Base-by-base conservation (phyloP, 495 filamentous ascomycete genomes). In the Hyaloscypha bicolor region DNA sequence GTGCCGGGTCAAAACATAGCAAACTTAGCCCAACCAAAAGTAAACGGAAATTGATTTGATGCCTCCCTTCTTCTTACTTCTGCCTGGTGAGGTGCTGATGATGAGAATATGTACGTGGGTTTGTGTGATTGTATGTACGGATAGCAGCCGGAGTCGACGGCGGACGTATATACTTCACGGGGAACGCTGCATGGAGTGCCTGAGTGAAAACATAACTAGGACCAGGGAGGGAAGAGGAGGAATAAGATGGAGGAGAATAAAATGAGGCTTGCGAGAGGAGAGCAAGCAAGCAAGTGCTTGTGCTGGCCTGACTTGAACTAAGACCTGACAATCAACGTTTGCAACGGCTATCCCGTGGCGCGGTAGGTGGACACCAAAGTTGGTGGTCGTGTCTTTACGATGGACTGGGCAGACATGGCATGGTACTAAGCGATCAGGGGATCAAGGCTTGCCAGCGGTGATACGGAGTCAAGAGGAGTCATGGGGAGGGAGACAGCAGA, bases 261-360 rank as follows among this genome's bases (percentile, higher is more conserved):
- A 56, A 56, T 56, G 53, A 9, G 53, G 29, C 21, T 9, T 56
- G 53, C 22, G 42, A 48, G 42, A 19, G 35, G 11, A 14, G 16
- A 48, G 42, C 42, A 48, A 19, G 16, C 9, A 48, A 48, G 42
- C 42, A 48, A 48, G 42, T 48, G 42, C 42, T 19, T 11, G 42
- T 48, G 42, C 42, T 48, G 16, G 42, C 16, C 16, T 14, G 42
- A 4, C 9, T 19, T 48, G 42, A 19, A 48, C 42, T 56, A 25
- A 56, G 53, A 19, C 53, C 53, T 31, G 53, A 29, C 53, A 61
- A 61, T 61, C 33, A 42, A 61, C 59, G 59, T 61, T 48, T 61
- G 59, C 37, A 61, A 61, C 33, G 33, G 59, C 59, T 42, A 9
- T 61, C 37, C 19, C 59, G 37, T 45, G 53, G 53, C 53, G 53